Evolutionary conservation across 768 basidiomycete genomes (phyloP).

Genomic region (Mycena chlorophos): DNA sequence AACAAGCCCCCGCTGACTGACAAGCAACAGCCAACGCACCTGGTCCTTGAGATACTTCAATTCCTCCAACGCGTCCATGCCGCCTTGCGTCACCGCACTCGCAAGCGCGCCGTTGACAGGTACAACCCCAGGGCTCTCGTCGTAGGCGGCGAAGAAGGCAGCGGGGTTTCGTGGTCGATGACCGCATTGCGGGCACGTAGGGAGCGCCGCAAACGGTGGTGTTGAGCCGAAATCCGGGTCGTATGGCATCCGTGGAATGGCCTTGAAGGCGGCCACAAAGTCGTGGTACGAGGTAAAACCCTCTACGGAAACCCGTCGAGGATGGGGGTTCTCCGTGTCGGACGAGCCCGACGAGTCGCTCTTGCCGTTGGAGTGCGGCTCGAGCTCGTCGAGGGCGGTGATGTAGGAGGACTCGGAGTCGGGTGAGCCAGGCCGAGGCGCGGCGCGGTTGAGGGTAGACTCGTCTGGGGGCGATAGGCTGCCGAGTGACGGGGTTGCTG

Average conservation of each 20-base stretch:
- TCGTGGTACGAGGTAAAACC: background rate
- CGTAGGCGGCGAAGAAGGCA: constrained; percentile 6
- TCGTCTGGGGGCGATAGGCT: background rate
- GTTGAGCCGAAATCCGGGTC: constrained; percentile 1
- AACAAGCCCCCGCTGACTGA: background rate
- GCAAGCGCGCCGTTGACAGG: constrained; percentile 56
- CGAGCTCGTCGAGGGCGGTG: constrained; percentile 10
- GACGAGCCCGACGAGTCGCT: background rate
- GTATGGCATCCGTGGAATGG: background rate
- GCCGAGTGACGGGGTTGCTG: constrained; percentile 3
- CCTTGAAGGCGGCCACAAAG: background rate
- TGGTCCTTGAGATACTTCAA: constrained; percentile 70
- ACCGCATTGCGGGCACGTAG: constrained; percentile 19
- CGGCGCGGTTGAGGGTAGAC: background rate
- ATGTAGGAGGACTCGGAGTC: constrained; percentile 10
- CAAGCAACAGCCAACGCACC: constrained; percentile 7
- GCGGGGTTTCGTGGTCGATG: constrained; percentile 6
- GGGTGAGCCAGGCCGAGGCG: background rate
- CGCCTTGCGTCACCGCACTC: constrained; percentile 56
- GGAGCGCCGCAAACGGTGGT: background rate
- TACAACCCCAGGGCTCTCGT: constrained; percentile 39
- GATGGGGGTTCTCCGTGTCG: background rate
- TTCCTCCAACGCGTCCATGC: constrained; percentile 69
- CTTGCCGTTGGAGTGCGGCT: background rate
- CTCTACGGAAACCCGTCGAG: background rate